Evolutionary conservation across 495 filamentous ascomycete species (phyloP).

Genomic region (Penicillium herquei): DNA sequence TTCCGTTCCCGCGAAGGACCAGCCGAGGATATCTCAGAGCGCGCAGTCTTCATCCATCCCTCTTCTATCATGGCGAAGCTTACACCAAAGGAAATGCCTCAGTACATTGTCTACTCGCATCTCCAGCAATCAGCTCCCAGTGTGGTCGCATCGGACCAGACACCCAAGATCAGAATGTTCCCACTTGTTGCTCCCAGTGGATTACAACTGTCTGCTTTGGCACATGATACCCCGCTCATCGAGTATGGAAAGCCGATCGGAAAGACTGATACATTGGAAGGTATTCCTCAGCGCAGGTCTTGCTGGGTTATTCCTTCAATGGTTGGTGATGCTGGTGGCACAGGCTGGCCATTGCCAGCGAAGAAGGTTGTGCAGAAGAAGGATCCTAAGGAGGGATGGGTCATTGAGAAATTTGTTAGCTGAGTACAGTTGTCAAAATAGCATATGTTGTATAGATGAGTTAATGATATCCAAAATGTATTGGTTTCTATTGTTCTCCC

Average conservation of each 20-base stretch:
- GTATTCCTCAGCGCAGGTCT: constrained; percentile 57
- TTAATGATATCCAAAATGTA: constrained; percentile 23
- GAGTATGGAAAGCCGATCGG: constrained; percentile 85
- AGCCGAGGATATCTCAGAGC: constrained; percentile 48
- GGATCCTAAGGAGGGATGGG: constrained; percentile 71
- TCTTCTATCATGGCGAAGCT: constrained; percentile 72
- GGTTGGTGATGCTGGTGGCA: constrained; percentile 62
- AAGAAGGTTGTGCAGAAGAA: constrained; percentile 80
- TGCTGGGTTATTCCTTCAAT: constrained; percentile 79
- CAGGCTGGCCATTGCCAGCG: constrained; percentile 82
- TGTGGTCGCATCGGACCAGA: constrained; percentile 40
- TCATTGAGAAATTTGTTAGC: constrained; percentile 61
- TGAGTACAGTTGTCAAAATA: constrained; percentile 12
- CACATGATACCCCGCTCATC: constrained; percentile 81
- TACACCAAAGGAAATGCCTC: constrained; percentile 70
- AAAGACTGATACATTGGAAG: constrained; percentile 64
- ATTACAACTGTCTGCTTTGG: constrained; percentile 72
- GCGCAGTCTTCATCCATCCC: constrained; percentile 81
- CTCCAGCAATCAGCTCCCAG: constrained; percentile 67
- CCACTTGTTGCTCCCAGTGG: constrained; percentile 75
- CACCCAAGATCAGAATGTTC: constrained; percentile 84
- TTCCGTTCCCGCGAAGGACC: constrained; percentile 62
- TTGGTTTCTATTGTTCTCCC: not conserved
- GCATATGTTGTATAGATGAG: constrained; percentile 23
- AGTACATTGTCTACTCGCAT: constrained; percentile 84